Evolutionary conservation across 176 grass and related monocot genomes (phyloP).

Genomic region (Oryza coarctata): DNA sequence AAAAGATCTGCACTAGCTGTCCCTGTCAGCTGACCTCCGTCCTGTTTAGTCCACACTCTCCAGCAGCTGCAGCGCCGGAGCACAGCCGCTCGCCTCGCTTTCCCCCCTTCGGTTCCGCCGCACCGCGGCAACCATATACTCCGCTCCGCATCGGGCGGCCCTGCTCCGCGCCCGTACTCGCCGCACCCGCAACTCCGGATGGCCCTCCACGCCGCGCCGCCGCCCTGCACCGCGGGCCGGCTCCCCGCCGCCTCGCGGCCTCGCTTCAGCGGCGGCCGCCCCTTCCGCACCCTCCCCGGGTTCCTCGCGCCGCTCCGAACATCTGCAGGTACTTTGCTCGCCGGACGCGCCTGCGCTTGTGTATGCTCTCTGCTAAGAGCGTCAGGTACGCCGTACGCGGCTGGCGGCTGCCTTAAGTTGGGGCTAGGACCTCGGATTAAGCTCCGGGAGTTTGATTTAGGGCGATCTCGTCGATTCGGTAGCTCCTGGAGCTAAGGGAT

Average conservation of each 20-base stretch:
- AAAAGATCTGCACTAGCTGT: no score
- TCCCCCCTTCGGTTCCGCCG: no score
- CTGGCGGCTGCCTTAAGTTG: neutral
- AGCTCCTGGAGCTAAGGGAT: neutral
- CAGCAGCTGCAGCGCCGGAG: no score
- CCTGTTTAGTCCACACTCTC: no score
- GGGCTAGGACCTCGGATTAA: neutral
- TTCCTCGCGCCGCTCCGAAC: neutral
- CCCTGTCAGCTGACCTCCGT: no score
- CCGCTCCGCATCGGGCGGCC: no score
- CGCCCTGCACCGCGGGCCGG: conserved; percentile 12
- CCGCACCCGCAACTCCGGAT: conserved; percentile 32
- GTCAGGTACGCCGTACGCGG: no score
- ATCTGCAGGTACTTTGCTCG: conserved; percentile 29
- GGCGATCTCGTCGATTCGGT: neutral
- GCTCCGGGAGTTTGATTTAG: neutral
- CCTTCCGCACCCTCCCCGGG: neutral
- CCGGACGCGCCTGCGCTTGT: neutral
- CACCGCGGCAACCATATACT: no score
- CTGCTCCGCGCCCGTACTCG: no score
- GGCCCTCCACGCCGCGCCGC: conserved; percentile 34
- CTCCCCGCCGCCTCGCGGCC: conserved; percentile 5
- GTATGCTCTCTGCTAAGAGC: neutral
- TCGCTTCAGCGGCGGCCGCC: neutral
- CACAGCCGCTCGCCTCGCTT: no score